These are phyloP conservation scores for Hygrophorus russula DNA, from an alignment of 768 basidiomycete species.

Conservation along the genomic window DNA sequence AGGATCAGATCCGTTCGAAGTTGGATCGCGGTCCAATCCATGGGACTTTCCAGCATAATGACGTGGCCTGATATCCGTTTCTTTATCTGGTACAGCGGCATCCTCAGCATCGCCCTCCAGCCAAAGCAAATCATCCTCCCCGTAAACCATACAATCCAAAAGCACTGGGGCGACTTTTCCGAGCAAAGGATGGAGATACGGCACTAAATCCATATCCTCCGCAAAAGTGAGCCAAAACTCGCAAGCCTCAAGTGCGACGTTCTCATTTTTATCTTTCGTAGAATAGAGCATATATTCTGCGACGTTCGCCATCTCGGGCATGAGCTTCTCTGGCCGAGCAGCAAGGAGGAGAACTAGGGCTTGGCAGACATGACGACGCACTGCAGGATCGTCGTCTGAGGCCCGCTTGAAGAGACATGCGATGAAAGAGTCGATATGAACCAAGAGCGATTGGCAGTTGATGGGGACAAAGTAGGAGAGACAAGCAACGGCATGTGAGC, in stretches of 20 bases:
- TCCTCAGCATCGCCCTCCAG: conserved; percentile 88
- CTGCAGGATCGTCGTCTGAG: conserved; percentile 86
- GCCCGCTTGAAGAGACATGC: conserved; percentile 90
- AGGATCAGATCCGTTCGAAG: conserved; percentile 24
- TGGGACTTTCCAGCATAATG: conserved; percentile 84
- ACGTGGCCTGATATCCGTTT: conserved; percentile 91
- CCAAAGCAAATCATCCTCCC: conserved; percentile 92
- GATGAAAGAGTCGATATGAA: conserved; percentile 90
- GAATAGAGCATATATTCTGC: conserved; percentile 99
- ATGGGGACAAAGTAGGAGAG: conserved; percentile 89
- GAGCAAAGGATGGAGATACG: conserved; percentile 76
- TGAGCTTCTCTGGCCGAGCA: conserved; percentile 88
- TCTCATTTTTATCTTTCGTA: conserved; percentile 95
- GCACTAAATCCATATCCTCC: conserved; percentile 81
- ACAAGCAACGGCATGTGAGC: conserved; percentile 87
- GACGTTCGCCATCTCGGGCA: conserved; percentile 92
- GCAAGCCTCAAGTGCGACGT: conserved; percentile 94
- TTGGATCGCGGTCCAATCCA: conserved; percentile 64
- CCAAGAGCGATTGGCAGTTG: conserved; percentile 75
- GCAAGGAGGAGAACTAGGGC: conserved; percentile 89
- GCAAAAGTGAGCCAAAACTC: conserved; percentile 99
- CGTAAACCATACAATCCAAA: conserved; percentile 96
- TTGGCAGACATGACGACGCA: conserved; percentile 93
- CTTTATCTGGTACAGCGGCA: conserved; percentile 84
- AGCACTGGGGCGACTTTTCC: conserved; percentile 89